phyloP scores from a whole-genome alignment of 768 basidiomycete genomes.

The Lyophyllum shimeji region DNA sequence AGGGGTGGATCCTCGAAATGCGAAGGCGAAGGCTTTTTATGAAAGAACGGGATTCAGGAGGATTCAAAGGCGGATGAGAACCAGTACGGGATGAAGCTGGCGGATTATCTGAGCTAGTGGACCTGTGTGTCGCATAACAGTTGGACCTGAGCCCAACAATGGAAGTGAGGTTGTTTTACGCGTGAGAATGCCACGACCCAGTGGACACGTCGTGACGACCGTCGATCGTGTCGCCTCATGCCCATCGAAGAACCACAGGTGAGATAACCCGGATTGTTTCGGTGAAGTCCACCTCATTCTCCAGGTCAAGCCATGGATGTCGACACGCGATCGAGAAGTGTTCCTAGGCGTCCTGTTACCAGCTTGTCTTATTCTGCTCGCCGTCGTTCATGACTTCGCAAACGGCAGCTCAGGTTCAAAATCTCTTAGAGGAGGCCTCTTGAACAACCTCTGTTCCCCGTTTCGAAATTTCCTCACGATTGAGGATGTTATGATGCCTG shows the following conservation, averaged over 20 bases:
- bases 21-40: too few species aligned
- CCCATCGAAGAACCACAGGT: background rate
- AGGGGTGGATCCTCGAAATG: too few species aligned
- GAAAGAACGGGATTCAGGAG: too few species aligned
- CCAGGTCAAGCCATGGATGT: slow-evolving; percentile 10
- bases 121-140: too few species aligned
- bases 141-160: too few species aligned
- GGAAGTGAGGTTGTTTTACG: too few species aligned
- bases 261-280: background rate
- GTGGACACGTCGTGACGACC: too few species aligned
- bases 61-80: too few species aligned
- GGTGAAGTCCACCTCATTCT: background rate
- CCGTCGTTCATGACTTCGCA: slow-evolving; percentile 29
- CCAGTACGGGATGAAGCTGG: too few species aligned
- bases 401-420: slow-evolving; percentile 27
- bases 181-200: too few species aligned
- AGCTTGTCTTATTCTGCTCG: slow-evolving; percentile 26
- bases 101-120: too few species aligned
- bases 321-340: slow-evolving; percentile 4
- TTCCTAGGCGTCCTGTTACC: slow-evolving; percentile 22
- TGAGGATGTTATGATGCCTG: slow-evolving; percentile 47
- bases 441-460: slow-evolving; percentile 32
- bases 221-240: background rate
- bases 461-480: slow-evolving; percentile 53
- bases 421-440: slow-evolving; percentile 16